These are phyloP conservation scores for Urochloa ruziziensis DNA, from an alignment of 176 grass and related monocot species.

Conservation along the genomic window DNA sequence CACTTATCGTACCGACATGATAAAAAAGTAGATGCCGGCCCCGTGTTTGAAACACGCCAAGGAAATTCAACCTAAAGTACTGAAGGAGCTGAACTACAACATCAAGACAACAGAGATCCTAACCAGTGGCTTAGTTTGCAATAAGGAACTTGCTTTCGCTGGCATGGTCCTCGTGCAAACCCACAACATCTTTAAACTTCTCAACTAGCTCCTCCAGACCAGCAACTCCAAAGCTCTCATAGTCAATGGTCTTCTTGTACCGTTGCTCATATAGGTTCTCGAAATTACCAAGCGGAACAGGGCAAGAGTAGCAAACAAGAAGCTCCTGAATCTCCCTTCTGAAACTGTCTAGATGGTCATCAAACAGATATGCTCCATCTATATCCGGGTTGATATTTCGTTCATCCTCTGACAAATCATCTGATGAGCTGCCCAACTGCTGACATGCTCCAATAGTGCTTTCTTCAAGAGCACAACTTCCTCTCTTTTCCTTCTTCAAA, in stretches of 20 bases:
- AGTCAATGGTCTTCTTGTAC: constrained; percentile 81
- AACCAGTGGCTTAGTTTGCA: constrained; percentile 37
- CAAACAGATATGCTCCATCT: constrained; percentile 45
- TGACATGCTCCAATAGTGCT: constrained; percentile 28
- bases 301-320: constrained; percentile 81
- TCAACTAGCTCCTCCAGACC: constrained; percentile 66
- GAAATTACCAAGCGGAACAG: constrained; percentile 56
- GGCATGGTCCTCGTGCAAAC: constrained; percentile 42
- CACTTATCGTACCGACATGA: constrained; percentile 29
- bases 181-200: constrained; percentile 76
- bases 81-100: constrained; percentile 4
- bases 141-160: constrained; percentile 63
- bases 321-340: constrained; percentile 84
- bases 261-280: constrained; percentile 67
- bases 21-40: constrained; percentile 29
- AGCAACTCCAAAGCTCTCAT: constrained; percentile 60
- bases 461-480: constrained; percentile 36
- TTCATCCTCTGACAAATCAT: constrained; percentile 79
- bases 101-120: constrained; percentile 14
- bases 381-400: constrained; percentile 40
- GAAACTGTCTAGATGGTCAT: constrained; percentile 51
- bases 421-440: constrained; percentile 63
- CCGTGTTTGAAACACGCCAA: not conserved
- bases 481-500: constrained; percentile 68
- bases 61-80: constrained; percentile 22